A percentile compares a stretch with the other conserved stretches of the same genome.
Conservation (phyloP, 1,284 basidiomycete species). For the Xerocomus amazonicus region DNA sequence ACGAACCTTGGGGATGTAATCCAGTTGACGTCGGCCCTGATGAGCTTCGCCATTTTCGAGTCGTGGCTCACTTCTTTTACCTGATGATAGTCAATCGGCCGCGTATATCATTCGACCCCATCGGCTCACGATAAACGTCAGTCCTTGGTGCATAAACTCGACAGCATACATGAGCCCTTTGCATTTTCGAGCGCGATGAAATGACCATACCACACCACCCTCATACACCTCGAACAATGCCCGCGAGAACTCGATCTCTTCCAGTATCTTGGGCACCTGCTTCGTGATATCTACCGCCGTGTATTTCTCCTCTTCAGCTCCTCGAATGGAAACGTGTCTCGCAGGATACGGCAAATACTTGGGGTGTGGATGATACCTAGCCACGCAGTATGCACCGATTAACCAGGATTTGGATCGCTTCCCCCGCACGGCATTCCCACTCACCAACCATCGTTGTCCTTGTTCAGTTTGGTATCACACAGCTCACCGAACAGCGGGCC, state of each 20-base stretch:
- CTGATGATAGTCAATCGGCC: constrained; percentile 35
- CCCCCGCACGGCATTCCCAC: constrained; percentile 9
- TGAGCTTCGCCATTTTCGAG: constrained; percentile 65
- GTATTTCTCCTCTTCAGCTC: constrained; percentile 78
- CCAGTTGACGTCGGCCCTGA: constrained; percentile 79
- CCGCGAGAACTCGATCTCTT: constrained; percentile 84
- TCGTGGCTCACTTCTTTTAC: constrained; percentile 83
- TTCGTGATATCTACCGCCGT: constrained; percentile 66
- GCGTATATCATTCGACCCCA: background rate
- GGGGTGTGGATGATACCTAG: constrained; percentile 77
- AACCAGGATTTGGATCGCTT: background rate
- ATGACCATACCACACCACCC: constrained; percentile 60
- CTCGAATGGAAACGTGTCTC: constrained; percentile 72
- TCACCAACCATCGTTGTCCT: constrained; percentile 71
- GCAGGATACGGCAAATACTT: constrained; percentile 78
- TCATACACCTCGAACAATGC: constrained; percentile 85
- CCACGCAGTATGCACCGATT: background rate
- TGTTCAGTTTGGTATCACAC: constrained; percentile 53
- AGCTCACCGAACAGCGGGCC: constrained; percentile 55
- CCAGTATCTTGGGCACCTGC: constrained; percentile 53
- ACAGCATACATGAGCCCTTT: constrained; percentile 4
- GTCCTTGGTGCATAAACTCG: constrained; percentile 80
- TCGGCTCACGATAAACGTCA: constrained; percentile 61
- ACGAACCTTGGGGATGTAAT: constrained; percentile 71
- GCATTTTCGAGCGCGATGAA: background rate